These are phyloP conservation scores for Trichophyton rubrum DNA, from an alignment of 2,329 filamentous ascomycete genomes.

Conservation along the genomic window DNA sequence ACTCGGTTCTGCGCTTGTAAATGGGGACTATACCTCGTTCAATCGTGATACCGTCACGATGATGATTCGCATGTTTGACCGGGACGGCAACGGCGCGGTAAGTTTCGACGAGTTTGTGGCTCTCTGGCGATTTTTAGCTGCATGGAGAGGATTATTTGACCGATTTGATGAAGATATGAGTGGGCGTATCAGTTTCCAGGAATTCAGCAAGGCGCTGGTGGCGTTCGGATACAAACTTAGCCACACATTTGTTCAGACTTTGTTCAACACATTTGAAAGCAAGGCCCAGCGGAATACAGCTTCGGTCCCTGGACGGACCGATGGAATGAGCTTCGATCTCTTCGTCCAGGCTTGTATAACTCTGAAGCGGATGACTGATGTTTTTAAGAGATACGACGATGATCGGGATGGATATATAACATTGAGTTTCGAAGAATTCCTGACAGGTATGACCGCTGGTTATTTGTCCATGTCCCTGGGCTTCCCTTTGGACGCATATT, in stretches of 20 bases:
- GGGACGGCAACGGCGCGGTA: slow-evolving; percentile 75
- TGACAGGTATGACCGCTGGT: slow-evolving; percentile 40
- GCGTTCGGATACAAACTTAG: slow-evolving; percentile 89
- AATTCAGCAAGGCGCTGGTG: slow-evolving; percentile 82
- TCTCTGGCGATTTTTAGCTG: slow-evolving; percentile 87
- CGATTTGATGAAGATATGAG: slow-evolving; percentile 80
- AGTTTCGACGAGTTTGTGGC: slow-evolving; percentile 94
- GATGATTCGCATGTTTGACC: slow-evolving; percentile 99
- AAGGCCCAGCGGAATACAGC: slow-evolving; percentile 32
- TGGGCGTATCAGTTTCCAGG: slow-evolving; percentile 71
- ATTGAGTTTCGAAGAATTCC: slow-evolving; percentile 68
- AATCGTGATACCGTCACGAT: slow-evolving; percentile 88
- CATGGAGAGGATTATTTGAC: slow-evolving; percentile 90
- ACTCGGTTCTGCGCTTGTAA: slow-evolving; percentile 80
- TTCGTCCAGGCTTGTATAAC: slow-evolving; percentile 97
- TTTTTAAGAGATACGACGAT: slow-evolving; percentile 97
- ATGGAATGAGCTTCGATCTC: slow-evolving; percentile 80
- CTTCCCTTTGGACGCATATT: background rate
- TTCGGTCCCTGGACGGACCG: slow-evolving; percentile 30
- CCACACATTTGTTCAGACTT: slow-evolving; percentile 64
- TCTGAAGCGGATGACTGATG: slow-evolving; percentile 96
- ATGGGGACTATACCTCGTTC: slow-evolving; percentile 91
- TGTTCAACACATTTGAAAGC: slow-evolving; percentile 81
- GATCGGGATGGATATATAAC: slow-evolving; percentile 90
- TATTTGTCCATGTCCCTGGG: background rate